Evolutionary conservation across 306 rosid species (phyloP).

Genomic region (Dryas octopetala): DNA sequence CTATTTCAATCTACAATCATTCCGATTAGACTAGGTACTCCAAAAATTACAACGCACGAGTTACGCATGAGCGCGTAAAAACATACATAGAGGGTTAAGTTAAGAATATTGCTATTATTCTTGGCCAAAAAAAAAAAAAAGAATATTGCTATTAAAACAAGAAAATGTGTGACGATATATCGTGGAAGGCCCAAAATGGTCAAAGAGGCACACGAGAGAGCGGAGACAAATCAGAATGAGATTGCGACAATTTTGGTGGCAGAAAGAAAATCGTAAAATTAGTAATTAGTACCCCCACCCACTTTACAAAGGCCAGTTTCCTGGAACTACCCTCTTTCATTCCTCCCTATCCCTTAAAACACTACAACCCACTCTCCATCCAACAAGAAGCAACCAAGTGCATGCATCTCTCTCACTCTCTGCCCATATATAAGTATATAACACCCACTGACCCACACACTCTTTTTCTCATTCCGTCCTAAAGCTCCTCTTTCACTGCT

Average conservation of each 20-base stretch:
- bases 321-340: conserved; percentile 44
- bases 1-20: too few species aligned
- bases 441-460: conserved; percentile 1
- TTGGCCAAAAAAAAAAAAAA: too few species aligned
- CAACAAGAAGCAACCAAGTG: not conserved
- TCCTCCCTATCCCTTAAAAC: not conserved
- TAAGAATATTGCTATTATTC: too few species aligned
- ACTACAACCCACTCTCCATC: not conserved
- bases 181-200: conserved; percentile 34
- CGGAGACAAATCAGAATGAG: conserved; percentile 31
- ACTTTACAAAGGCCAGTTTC: conserved; percentile 56
- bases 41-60: too few species aligned
- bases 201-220: conserved; percentile 14
- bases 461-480: conserved; percentile 4
- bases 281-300: not conserved
- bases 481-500: too few species aligned
- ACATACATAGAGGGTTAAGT: too few species aligned
- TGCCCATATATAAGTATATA: conserved; percentile 10
- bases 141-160: too few species aligned
- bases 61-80: too few species aligned
- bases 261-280: not conserved
- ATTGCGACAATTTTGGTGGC: conserved; percentile 30
- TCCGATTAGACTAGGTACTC: too few species aligned
- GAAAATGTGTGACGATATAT: not conserved
- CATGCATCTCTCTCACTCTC: conserved; percentile 42